A percentile compares a stretch with the other conserved stretches of the same genome.
Conservation (phyloP, 345 rosid genomes). For the Erysimum cheiranthoides region DNA sequence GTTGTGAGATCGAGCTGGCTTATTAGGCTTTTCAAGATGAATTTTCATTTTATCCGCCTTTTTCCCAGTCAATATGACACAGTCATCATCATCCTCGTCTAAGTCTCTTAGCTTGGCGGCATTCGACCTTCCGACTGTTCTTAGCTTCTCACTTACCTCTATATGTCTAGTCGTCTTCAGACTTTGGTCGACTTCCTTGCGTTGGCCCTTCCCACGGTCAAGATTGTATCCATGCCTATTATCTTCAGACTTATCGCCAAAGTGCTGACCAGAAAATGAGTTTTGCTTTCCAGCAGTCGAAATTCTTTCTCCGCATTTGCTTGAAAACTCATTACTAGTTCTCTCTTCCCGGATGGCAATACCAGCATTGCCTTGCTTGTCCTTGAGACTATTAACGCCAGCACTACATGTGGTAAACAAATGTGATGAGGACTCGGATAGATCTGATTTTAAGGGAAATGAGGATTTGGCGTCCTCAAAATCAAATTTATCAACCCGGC, state of each 20-base stretch:
- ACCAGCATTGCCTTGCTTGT: conserved; percentile 33
- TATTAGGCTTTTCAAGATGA: conserved; percentile 40
- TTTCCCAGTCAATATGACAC: conserved; percentile 51
- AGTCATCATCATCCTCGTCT: conserved; percentile 51
- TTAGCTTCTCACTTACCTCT: conserved; percentile 47
- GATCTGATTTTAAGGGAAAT: conserved; percentile 48
- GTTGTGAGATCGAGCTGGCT: conserved; percentile 41
- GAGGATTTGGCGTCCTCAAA: conserved; percentile 58
- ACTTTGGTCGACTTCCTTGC: conserved; percentile 37
- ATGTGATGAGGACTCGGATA: conserved; percentile 36
- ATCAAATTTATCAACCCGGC: conserved; percentile 36
- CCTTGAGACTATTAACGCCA: conserved; percentile 35
- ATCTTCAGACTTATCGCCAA: conserved; percentile 48
- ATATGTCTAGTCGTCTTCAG: conserved; percentile 46
- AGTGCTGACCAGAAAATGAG: conserved; percentile 40
- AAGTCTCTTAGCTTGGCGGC: conserved; percentile 45
- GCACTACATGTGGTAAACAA: not conserved
- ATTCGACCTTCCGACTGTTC: conserved; percentile 52
- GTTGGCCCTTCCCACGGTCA: conserved; percentile 41
- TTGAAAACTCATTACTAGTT: conserved; percentile 16
- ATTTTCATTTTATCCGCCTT: conserved; percentile 40
- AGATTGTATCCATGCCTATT: conserved; percentile 11
- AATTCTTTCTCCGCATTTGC: conserved; percentile 31
- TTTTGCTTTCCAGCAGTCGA: conserved; percentile 33
- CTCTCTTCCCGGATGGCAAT: conserved; percentile 38